phyloP scores from a whole-genome alignment of 1,284 basidiomycete genomes.

The Fomitopsis palustris region DNA sequence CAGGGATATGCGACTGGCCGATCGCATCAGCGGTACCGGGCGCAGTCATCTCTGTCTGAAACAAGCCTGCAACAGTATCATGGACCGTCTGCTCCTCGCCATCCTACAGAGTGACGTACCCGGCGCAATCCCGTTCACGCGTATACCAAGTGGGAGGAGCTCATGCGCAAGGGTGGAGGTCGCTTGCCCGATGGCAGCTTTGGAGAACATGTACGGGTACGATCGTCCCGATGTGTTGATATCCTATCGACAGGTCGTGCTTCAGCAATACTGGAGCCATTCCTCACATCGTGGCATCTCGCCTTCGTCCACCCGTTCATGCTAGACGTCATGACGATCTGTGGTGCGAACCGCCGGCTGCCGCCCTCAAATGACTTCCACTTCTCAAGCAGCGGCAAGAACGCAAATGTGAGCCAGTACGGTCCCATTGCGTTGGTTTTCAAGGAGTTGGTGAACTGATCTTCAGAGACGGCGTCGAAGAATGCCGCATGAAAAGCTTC shows the following conservation, averaged over 20 bases:
- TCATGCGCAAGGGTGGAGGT: constrained; percentile 48
- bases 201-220: constrained; percentile 48
- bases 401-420: constrained; percentile 51
- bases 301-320: constrained; percentile 56
- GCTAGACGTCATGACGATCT: constrained; percentile 49
- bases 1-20: constrained; percentile 31
- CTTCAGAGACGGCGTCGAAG: constrained; percentile 38
- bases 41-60: constrained; percentile 33
- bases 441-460: constrained; percentile 35
- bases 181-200: constrained; percentile 47
- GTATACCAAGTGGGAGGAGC: constrained; percentile 46
- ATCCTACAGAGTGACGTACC: constrained; percentile 21
- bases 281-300: background rate
- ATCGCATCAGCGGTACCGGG: constrained; percentile 28
- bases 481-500: constrained; percentile 35
- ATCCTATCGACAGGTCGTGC: constrained; percentile 27
- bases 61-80: constrained; percentile 20
- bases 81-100: background rate
- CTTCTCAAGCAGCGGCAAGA: constrained; percentile 46
- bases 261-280: background rate
- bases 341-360: constrained; percentile 38
- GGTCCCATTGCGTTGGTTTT: constrained; percentile 44
- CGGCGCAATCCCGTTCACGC: constrained; percentile 56
- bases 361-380: constrained; percentile 33
- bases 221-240: constrained; percentile 36